Base-by-base conservation (phyloP, 805 yeast genomes). In the Nakazawaea molendinolei region DNA sequence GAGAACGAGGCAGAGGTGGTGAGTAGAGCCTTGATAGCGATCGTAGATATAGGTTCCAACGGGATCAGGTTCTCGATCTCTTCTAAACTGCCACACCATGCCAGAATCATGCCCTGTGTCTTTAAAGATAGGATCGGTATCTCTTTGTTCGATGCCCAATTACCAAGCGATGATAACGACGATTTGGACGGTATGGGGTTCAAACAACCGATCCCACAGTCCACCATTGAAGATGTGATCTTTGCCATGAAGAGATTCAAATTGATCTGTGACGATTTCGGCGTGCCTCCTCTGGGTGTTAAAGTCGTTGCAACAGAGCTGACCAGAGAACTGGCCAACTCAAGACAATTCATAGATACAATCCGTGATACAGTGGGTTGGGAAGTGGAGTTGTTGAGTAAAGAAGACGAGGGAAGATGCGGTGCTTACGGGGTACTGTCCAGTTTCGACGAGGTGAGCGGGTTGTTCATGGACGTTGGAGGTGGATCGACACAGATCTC, bases 351-450 rank as follows among this genome's bases (percentile, higher is more conserved):
- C 47, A 63, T 76, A 27, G 65, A 66, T 15, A 71, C 75, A 4
- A 70, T 82, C 20, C 64, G 55, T 33, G 63, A 68, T n/a, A 69
- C 76, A 1, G 71, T 83, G 0, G 79, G 78, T 3, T 79, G 87
- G 86, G 65, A 68, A 32, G 83, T 81, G 3, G 70, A 69, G 33
- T 48, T 80, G 15, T 54, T 82, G 34, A 65, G 75, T 36, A 74
- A 74, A 45, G 74, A 71, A 37, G 80, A 75, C 36, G 92, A 82
- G 47, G 84, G 82, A 16, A 61, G 67, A 43, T 64, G 78, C 9
- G 86, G 84, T 8, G 76, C 83, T 0, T 76, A 74, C 48, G 90
- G 89, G 19, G 84, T 82, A 5, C 83, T 85, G 0, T 76, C 86
- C 0, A 76, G 86, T 0, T 79, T 79, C 51, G 73, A 78, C 51